These are phyloP conservation scores for Paramecium octaurelia DNA, from an alignment of 73 alveolate genomes.

Conservation along the genomic window DNA sequence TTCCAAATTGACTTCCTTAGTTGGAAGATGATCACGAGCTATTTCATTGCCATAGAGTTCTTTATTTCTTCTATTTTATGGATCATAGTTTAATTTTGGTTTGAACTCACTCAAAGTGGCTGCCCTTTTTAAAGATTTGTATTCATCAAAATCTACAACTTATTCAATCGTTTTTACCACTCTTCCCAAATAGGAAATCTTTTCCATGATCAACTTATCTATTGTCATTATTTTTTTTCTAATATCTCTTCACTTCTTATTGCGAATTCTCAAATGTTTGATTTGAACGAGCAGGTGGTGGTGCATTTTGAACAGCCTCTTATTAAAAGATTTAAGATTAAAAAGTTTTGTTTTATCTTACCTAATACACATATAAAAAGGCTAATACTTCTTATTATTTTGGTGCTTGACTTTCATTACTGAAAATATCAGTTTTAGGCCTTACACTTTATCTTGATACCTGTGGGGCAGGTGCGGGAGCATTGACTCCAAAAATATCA, in stretches of 20 bases:
- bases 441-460: neutral
- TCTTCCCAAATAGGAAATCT: conserved; percentile 27
- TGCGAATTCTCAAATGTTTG: neutral
- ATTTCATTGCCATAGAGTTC: conserved; percentile 48
- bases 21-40: conserved; percentile 32
- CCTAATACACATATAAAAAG: neutral
- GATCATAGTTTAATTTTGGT: conserved; percentile 30
- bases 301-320: neutral
- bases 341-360: neutral
- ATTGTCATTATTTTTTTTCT: neutral
- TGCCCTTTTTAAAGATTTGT: conserved; percentile 37
- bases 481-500: neutral
- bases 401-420: neutral
- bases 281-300: neutral
- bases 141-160: conserved; percentile 23
- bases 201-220: conserved; percentile 34
- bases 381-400: neutral
- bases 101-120: neutral
- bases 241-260: neutral
- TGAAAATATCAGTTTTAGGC: conserved; percentile 38
- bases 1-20: neutral
- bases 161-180: neutral
- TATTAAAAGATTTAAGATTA: neutral
- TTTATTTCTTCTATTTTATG: conserved; percentile 20
- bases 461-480: neutral